Percentiles rank a stretch among this genome's conserved stretches.
Conservation (phyloP, 257 asterid genomes). For the Coffea eugenioides region DNA sequence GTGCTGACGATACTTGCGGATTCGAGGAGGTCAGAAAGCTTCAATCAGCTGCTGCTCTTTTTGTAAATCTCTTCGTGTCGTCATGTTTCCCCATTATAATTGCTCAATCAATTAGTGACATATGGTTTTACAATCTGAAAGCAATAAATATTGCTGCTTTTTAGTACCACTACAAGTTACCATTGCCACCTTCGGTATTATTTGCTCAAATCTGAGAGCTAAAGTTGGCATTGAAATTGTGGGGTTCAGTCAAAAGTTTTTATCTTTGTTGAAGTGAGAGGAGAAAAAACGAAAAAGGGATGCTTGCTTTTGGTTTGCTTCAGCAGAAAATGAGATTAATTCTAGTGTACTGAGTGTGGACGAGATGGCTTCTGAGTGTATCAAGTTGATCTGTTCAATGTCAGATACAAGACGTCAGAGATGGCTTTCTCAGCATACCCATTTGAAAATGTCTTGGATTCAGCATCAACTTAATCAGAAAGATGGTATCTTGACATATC, state of each 20-base stretch:
- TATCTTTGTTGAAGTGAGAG: conserved; percentile 8
- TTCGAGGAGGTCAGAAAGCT: conserved; percentile 63
- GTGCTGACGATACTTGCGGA: conserved; percentile 35
- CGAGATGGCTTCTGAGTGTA: conserved; percentile 16
- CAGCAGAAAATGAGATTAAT: conserved; percentile 24
- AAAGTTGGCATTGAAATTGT: conserved; percentile 1
- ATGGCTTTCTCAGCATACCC: conserved; percentile 42
- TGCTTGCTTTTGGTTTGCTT: conserved; percentile 14
- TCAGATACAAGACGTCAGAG: conserved; percentile 34
- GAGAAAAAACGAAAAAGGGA: conserved; percentile 6
- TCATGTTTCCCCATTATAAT: conserved; percentile 34
- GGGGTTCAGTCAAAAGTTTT: conserved; percentile 9
- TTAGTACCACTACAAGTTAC: background rate
- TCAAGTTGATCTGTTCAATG: conserved; percentile 41
- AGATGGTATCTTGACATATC: conserved; percentile 49
- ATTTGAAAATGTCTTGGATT: conserved; percentile 62
- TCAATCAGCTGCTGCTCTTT: conserved; percentile 24
- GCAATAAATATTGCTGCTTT: conserved; percentile 17
- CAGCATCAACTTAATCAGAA: conserved; percentile 38
- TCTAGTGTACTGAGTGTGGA: conserved; percentile 2
- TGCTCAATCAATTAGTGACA: conserved; percentile 29
- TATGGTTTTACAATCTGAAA: background rate
- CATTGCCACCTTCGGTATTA: background rate
- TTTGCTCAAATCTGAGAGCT: conserved; percentile 12
- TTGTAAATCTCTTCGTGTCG: conserved; percentile 33